phyloP scores from a whole-genome alignment of 2,329 filamentous ascomycete species.

The Dactylonectria estremocensis region DNA sequence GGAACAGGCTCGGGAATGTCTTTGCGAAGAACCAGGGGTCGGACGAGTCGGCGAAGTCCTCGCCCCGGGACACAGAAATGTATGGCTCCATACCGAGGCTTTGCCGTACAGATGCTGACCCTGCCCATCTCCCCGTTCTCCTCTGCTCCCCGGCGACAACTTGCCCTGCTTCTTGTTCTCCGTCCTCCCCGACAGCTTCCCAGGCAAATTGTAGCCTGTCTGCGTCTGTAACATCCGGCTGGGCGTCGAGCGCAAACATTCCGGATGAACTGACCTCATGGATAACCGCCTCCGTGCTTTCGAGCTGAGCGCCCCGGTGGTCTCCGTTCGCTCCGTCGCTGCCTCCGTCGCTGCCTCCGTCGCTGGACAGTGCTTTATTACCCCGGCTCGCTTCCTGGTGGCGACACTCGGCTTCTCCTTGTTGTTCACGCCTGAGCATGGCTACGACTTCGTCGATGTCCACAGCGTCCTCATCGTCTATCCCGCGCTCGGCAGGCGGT shows the following conservation, averaged over 20 bases:
- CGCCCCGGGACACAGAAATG: constrained; percentile 26
- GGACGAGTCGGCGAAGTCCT: constrained; percentile 30
- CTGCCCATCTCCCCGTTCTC: background rate
- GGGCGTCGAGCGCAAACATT: constrained; percentile 12
- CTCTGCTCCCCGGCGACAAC: background rate
- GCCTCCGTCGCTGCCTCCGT: background rate
- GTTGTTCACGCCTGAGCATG: background rate
- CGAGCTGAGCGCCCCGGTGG: background rate
- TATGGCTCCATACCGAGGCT: constrained; percentile 1
- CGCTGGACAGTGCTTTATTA: background rate
- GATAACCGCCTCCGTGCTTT: background rate
- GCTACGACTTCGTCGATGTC: background rate
- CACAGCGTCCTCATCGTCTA: background rate
- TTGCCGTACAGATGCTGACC: constrained; percentile 12
- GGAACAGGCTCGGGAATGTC: constrained; percentile 32
- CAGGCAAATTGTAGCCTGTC: constrained; percentile 3
- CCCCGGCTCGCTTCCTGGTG: too few species aligned
- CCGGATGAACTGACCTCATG: background rate
- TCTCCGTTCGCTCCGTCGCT: background rate
- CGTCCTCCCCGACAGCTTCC: background rate
- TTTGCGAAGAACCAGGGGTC: constrained; percentile 32
- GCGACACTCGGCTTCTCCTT: background rate
- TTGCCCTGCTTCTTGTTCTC: too few species aligned
- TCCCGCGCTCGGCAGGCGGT: background rate
- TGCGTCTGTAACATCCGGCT: background rate